Base-by-base conservation (phyloP, 2,329 filamentous ascomycete genomes). In the Cordyceps tenuipes region DNA sequence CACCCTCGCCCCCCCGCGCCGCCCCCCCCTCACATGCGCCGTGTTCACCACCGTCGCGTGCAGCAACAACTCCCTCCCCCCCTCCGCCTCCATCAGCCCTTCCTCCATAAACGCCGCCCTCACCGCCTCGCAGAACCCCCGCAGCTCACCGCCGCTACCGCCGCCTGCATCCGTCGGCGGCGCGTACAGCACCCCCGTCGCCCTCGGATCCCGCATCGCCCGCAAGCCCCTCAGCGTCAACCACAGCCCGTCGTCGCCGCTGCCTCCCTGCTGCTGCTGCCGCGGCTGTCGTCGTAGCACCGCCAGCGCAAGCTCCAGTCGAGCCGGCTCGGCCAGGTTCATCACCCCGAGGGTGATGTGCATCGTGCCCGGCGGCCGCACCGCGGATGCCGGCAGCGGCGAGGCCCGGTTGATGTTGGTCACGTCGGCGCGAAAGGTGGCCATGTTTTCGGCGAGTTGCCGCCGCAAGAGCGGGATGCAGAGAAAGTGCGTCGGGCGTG, bases 31-130 rank as follows among this genome's bases (percentile, higher is more conserved):
- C 48, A 85, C 84, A 69, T 96, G 95, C 15, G 91, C 83, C 0
- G 91, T 95, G 71, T 97, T 96, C 55, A 94, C 74, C 4, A 97
- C 76, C 0, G 93, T 97, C 19, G 90, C 91, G 69, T 97, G 93
- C 56, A 97, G 73, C 21, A 89, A 80, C 63, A 97, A 71, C 7
- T 84, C 81, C 59, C 90, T 73, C 29, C 89, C 86, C 1, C 89
- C 86, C 1, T 77, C 73, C 0, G 77, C 69, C 57, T 59, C 49
- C 68, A 91, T 74, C 10, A 89, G 71, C 1, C 78, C 84, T 0
- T 75, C 75, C 1, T 81, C 75, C 19, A 73, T 73, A 65, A 92
- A 91, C 1, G 66, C 64, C 0, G 73, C 67, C 62, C 79, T 75
- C 15, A 91, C 68, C n/a, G 68, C 70, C 64, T 82, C 72, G 64